phyloP scores from a whole-genome alignment of 129 eudicot genomes.

The Gnaphalium uliginosum region DNA sequence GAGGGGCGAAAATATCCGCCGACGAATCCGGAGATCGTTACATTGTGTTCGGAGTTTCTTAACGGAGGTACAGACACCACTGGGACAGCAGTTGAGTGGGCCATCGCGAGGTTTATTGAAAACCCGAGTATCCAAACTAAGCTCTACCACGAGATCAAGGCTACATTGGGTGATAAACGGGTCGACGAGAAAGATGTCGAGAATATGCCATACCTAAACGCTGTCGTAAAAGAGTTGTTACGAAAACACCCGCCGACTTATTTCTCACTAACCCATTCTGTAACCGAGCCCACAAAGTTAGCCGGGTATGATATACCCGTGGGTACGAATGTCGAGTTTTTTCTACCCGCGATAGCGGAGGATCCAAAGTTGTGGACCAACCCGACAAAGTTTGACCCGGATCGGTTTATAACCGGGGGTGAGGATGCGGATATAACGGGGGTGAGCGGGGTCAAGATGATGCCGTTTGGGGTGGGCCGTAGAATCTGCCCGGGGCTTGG shows the following conservation, averaged over 20 bases:
- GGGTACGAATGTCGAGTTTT: constrained; percentile 61
- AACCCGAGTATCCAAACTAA: constrained; percentile 54
- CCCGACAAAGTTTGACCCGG: constrained; percentile 72
- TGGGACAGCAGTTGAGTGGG: constrained; percentile 87
- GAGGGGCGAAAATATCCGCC: constrained; percentile 59
- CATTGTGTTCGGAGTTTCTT: constrained; percentile 69
- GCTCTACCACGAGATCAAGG: constrained; percentile 51
- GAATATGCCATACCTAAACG: constrained; percentile 61
- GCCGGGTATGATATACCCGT: constrained; percentile 68
- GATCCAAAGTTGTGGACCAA: constrained; percentile 70
- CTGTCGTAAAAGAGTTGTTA: constrained; percentile 65
- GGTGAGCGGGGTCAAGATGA: constrained; percentile 57
- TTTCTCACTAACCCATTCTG: constrained; percentile 67
- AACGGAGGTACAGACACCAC: constrained; percentile 92
- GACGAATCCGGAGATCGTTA: constrained; percentile 54
- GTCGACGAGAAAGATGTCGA: constrained; percentile 70
- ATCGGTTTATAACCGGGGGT: constrained; percentile 54
- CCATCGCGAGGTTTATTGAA: constrained; percentile 64
- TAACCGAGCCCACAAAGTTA: constrained; percentile 48
- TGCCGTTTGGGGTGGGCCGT: constrained; percentile 79
- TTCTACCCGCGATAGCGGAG: constrained; percentile 53
- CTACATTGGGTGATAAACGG: constrained; percentile 41
- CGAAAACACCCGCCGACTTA: constrained; percentile 87
- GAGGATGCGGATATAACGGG: constrained; percentile 82
- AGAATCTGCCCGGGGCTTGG: constrained; percentile 78